Evolutionary conservation across 208 protist genomes (phyloP).

Genomic region (Leishmania turanica): DNA sequence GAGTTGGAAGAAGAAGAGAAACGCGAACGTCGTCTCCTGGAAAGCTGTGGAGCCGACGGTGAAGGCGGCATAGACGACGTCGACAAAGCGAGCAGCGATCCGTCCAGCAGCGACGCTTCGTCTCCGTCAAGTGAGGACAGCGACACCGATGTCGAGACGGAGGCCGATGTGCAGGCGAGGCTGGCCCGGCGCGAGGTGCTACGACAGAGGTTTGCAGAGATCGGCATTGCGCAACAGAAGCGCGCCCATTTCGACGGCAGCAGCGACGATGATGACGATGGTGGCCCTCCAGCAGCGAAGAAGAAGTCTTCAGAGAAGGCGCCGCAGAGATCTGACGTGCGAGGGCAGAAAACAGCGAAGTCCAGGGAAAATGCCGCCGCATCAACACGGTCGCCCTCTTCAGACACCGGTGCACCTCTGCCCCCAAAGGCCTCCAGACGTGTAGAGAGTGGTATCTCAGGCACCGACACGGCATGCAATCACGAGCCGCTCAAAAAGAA

Average conservation of each 20-base stretch:
- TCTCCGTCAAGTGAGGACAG: background rate
- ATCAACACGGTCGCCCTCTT: background rate
- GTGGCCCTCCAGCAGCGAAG: background rate
- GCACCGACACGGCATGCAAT: background rate
- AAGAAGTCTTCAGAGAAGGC: background rate
- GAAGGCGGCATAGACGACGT: background rate
- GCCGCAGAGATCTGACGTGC: background rate
- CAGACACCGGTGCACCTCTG: background rate
- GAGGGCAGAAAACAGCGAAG: background rate
- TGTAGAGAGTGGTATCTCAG: background rate
- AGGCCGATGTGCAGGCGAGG: conserved; percentile 12
- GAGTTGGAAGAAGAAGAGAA: conserved; percentile 51
- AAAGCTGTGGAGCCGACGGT: conserved; percentile 6
- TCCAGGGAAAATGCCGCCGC: background rate
- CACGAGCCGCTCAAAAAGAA: background rate
- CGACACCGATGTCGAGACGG: background rate
- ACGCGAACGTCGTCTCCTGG: conserved; percentile 22
- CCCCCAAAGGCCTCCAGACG: background rate
- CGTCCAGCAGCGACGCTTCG: background rate
- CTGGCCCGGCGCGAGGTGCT: conserved; percentile 6
- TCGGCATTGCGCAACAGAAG: conserved; percentile 9
- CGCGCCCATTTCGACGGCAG: conserved; percentile 9
- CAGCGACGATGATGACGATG: conserved; percentile 9
- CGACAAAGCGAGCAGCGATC: background rate
- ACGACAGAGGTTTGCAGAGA: conserved; percentile 12